phyloP scores from a whole-genome alignment of 1,284 basidiomycete species.

The Moesziomyces sp. region DNA sequence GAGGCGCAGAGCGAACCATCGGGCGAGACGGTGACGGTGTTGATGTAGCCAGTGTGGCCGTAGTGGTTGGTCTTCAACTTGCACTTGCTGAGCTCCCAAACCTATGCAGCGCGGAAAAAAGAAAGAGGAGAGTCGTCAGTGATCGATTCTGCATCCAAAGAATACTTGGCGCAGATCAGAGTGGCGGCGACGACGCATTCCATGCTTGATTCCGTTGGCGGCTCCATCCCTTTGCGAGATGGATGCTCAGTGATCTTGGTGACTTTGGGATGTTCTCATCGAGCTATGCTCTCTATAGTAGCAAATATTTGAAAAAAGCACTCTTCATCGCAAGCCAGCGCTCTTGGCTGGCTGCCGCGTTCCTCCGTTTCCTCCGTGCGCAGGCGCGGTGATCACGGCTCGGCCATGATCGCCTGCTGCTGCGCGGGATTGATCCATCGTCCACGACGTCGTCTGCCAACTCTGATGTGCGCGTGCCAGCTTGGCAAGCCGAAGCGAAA shows the following conservation, averaged over 20 bases:
- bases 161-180: conserved; percentile 6
- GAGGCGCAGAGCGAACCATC: conserved; percentile 99
- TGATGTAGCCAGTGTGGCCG: conserved; percentile 99
- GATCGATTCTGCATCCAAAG: background rate
- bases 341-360: background rate
- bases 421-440: background rate
- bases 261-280: conserved; percentile 77
- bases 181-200: background rate
- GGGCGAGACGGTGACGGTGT: conserved; percentile 97
- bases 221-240: conserved; percentile 8
- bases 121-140: conserved; percentile 3
- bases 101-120: conserved; percentile 72
- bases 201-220: conserved; percentile 4
- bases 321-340: conserved; percentile 67
- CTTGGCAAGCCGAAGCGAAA: conserved; percentile 46
- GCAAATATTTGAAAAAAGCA: conserved; percentile 75
- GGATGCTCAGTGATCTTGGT: conserved; percentile 79
- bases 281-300: conserved; percentile 79
- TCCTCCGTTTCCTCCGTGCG: conserved; percentile 4
- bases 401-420: no score
- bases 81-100: conserved; percentile 99
- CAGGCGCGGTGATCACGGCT: conserved; percentile 67
- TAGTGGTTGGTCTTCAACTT: conserved; percentile 99
- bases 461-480: conserved; percentile 42
- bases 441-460: background rate